Percentiles rank a stretch among this genome's conserved stretches.
These are phyloP conservation scores for Leccinum arenicola DNA, from an alignment of 768 basidiomycete genomes.

Conservation along the genomic window DNA sequence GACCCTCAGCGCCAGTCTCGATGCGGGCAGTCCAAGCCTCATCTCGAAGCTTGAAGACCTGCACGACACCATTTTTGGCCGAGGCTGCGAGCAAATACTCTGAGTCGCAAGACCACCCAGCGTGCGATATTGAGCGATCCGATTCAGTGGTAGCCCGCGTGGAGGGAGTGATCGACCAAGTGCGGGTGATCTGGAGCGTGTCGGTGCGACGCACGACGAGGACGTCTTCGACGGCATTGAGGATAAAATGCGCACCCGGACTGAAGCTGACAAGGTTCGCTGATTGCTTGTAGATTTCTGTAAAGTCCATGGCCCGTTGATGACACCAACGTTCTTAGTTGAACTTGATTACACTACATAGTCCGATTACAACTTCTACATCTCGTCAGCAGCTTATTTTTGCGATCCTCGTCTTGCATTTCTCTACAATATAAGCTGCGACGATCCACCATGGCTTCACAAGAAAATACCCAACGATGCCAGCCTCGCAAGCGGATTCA, in stretches of 20 bases:
- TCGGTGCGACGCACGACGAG: slow-evolving; percentile 83
- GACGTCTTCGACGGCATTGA: slow-evolving; percentile 75
- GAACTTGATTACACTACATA: not conserved
- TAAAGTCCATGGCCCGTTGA: slow-evolving; percentile 69
- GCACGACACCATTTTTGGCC: slow-evolving; percentile 65
- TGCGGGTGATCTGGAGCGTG: slow-evolving; percentile 77
- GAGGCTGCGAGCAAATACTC: slow-evolving; percentile 83
- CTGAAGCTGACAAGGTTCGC: slow-evolving; percentile 74
- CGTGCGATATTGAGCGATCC: slow-evolving; percentile 60
- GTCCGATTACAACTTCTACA: not conserved
- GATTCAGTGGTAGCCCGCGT: slow-evolving; percentile 39
- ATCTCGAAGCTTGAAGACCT: slow-evolving; percentile 76
- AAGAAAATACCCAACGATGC: slow-evolving; percentile 3
- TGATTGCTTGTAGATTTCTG: slow-evolving; percentile 79
- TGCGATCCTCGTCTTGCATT: slow-evolving; percentile 1
- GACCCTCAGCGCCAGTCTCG: slow-evolving; percentile 79
- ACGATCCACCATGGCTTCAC: not conserved
- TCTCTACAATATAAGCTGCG: slow-evolving; percentile 11
- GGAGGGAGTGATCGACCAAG: slow-evolving; percentile 66
- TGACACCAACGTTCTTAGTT: slow-evolving; percentile 3
- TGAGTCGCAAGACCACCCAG: slow-evolving; percentile 86
- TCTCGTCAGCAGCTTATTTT: slow-evolving; percentile 13
- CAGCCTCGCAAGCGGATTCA: slow-evolving; percentile 9
- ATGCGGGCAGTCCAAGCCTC: slow-evolving; percentile 77
- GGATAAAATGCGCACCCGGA: slow-evolving; percentile 82